Conservation (phyloP, 139 green algal genomes). For the Chlamydomonas schloesseri region DNA sequence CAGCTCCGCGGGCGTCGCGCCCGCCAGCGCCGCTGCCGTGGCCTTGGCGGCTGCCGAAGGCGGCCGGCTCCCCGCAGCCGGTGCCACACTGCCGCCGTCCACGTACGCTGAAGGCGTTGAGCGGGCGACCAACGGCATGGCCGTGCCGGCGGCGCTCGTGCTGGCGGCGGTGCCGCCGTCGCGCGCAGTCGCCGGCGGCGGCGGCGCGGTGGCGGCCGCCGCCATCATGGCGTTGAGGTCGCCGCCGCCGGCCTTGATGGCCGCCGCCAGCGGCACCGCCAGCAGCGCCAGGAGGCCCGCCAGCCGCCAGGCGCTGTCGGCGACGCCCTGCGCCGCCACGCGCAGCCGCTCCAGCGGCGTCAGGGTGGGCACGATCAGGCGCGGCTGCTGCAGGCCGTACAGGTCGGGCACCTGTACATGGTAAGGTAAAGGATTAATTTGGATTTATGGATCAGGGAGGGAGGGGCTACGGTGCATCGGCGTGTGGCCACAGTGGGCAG, state of each 20-base stretch:
- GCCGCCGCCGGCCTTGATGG: conserved; percentile 10
- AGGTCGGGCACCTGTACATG: not conserved
- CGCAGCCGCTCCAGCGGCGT: conserved; percentile 13
- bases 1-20: not conserved
- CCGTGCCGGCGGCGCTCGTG: not conserved
- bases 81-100: too few species aligned
- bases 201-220: not conserved
- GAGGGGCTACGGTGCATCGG: too few species aligned
- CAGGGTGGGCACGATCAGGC: conserved; percentile 21
- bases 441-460: too few species aligned
- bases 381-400: not conserved
- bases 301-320: not conserved
- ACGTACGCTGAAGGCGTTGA: not conserved
- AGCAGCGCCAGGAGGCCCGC: conserved; percentile 33
- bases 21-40: not conserved
- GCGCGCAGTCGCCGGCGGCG: not conserved
- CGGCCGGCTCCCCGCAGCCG: not conserved
- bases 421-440: too few species aligned
- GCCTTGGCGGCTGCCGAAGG: not conserved
- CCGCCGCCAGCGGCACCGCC: conserved; percentile 34
- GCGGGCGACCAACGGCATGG: too few species aligned
- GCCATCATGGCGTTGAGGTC: not conserved
- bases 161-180: not conserved
- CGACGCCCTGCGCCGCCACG: not conserved
- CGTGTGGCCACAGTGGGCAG: too few species aligned